Evolutionary conservation across 805 yeast genomes (phyloP).

Genomic region (Clavispora carvajalis): DNA sequence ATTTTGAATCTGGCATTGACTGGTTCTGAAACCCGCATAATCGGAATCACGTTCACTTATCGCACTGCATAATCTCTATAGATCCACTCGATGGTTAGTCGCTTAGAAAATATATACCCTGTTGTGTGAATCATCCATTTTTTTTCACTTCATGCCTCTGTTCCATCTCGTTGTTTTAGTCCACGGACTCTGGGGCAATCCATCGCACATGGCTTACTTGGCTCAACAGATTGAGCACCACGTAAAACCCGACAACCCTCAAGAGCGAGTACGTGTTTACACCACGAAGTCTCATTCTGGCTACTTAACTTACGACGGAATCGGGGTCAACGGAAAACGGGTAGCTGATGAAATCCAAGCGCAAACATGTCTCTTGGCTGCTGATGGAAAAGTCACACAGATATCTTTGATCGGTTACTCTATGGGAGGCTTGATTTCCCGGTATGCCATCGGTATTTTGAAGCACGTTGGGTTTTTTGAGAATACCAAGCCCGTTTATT

Average conservation of each 20-base stretch:
- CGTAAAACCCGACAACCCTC: constrained; percentile 16
- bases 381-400: constrained; percentile 38
- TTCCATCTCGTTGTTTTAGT: constrained; percentile 66
- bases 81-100: no score
- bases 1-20: no score
- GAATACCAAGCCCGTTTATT: constrained; percentile 49
- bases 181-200: constrained; percentile 52
- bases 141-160: constrained; percentile 14
- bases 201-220: constrained; percentile 8
- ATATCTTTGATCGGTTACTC: constrained; percentile 83
- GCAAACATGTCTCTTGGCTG: constrained; percentile 14
- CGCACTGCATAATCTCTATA: neutral
- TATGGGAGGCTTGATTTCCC: constrained; percentile 75
- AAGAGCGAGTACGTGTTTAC: constrained; percentile 36
- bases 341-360: constrained; percentile 59
- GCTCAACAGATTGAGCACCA: constrained; percentile 6
- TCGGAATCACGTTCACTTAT: neutral
- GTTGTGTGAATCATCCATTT: neutral
- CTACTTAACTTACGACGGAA: constrained; percentile 78
- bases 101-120: neutral
- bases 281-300: constrained; percentile 62
- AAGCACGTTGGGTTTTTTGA: constrained; percentile 49
- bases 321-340: constrained; percentile 76
- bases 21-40: neutral
- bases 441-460: constrained; percentile 76